Evolutionary conservation across 2,329 filamentous ascomycete species (phyloP).

Genomic region (Trichoderma afroharzianum): DNA sequence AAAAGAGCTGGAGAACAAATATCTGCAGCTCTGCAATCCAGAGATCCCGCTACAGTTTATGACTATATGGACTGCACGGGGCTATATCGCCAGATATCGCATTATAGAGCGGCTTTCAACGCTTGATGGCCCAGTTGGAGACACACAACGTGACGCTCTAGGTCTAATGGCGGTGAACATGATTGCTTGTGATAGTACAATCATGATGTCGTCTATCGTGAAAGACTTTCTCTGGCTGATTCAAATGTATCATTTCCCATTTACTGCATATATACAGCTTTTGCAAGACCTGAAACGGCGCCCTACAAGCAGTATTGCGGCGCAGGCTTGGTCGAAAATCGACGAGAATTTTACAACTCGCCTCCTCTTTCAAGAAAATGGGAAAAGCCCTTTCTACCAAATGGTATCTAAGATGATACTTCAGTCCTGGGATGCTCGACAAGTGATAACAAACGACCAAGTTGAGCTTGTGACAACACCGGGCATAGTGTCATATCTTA

Average conservation of each 20-base stretch:
- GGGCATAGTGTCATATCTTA: not conserved
- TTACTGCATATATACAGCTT: conserved; percentile 40
- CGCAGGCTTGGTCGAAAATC: conserved; percentile 33
- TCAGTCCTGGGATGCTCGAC: not conserved
- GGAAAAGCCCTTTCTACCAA: not conserved
- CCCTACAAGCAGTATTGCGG: conserved; percentile 23
- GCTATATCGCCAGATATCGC: not conserved
- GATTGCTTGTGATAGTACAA: not conserved
- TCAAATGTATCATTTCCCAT: conserved; percentile 34
- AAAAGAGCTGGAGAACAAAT: not conserved
- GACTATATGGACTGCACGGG: not conserved
- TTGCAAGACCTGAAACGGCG: conserved; percentile 31
- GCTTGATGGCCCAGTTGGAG: not conserved
- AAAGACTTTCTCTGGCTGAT: conserved; percentile 37
- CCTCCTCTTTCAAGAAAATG: not conserved
- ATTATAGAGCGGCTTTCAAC: not conserved
- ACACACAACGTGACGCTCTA: not conserved
- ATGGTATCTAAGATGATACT: not conserved
- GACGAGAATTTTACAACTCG: conserved; percentile 29
- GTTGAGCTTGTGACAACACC: not conserved
- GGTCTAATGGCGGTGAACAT: not conserved
- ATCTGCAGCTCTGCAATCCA: not conserved
- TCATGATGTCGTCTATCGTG: conserved; percentile 27
- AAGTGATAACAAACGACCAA: not conserved
- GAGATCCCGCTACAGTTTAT: not conserved